Evolutionary conservation across 2,329 filamentous ascomycete species (phyloP).

Genomic region (Epichloe hybrida): DNA sequence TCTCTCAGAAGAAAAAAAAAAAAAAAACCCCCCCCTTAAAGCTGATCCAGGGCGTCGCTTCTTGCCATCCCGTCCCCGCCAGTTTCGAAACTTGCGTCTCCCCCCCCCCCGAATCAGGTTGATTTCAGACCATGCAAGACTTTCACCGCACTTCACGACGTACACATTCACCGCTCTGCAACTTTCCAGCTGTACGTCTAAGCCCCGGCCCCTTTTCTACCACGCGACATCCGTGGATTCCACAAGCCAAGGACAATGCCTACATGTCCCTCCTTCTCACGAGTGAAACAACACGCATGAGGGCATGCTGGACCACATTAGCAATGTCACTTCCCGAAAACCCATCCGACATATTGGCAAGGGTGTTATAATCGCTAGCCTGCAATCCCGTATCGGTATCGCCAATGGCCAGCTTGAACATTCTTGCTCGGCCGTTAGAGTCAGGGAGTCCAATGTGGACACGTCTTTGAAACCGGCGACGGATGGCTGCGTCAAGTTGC

Average conservation of each 20-base stretch:
- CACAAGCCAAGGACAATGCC: not conserved
- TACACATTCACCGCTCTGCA: too few species aligned
- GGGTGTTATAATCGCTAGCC: slow-evolving; percentile 60
- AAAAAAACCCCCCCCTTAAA: too few species aligned
- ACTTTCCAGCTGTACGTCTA: too few species aligned
- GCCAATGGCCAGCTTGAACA: slow-evolving; percentile 94
- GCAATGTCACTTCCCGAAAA: slow-evolving; percentile 94
- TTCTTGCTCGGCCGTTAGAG: slow-evolving; percentile 68
- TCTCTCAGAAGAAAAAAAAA: too few species aligned
- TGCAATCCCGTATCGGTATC: slow-evolving; percentile 78
- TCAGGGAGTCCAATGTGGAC: slow-evolving; percentile 94
- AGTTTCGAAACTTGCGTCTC: too few species aligned
- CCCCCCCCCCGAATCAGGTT: too few species aligned
- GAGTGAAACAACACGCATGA: slow-evolving; percentile 54
- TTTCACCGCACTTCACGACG: too few species aligned
- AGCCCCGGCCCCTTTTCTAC: too few species aligned
- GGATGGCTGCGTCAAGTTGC: slow-evolving; percentile 93
- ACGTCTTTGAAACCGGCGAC: slow-evolving; percentile 86
- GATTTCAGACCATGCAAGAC: too few species aligned
- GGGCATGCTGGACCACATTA: slow-evolving; percentile 87
- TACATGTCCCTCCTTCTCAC: not conserved
- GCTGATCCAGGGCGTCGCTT: too few species aligned
- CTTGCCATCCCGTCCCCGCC: too few species aligned
- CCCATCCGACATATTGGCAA: slow-evolving; percentile 76
- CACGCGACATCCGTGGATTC: not conserved